Evolutionary conservation across 2,329 filamentous ascomycete genomes (phyloP).

Genomic region (Trichoderma harzianum): DNA sequence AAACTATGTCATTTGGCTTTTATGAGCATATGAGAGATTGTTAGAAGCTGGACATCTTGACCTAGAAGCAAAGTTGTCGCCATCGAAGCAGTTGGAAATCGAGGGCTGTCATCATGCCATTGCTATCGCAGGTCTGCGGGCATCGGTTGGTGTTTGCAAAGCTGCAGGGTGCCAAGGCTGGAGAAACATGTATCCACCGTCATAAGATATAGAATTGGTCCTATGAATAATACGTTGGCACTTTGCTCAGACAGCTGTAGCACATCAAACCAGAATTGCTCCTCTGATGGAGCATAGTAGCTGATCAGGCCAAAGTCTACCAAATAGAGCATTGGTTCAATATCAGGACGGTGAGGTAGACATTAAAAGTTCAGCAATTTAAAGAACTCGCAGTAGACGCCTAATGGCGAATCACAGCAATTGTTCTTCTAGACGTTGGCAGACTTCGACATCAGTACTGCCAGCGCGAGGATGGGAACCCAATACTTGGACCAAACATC

Average conservation of each 20-base stretch:
- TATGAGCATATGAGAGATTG: not conserved
- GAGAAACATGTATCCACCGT: not conserved
- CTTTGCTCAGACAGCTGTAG: not conserved
- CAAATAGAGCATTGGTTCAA: not conserved
- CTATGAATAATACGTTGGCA: not conserved
- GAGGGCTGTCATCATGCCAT: not conserved
- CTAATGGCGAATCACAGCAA: not conserved
- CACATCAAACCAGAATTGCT: not conserved
- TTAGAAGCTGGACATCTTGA: not conserved
- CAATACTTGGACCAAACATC: not conserved
- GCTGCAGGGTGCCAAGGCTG: not conserved
- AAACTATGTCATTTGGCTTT: not conserved
- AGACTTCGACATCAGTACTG: not conserved
- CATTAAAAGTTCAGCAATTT: accelerated
- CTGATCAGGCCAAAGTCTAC: not conserved
- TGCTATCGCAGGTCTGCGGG: not conserved
- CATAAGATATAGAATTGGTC: not conserved
- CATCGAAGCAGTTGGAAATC: not conserved
- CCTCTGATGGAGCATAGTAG: not conserved
- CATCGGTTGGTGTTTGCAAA: not conserved
- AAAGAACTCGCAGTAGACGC: not conserved
- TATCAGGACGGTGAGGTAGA: not conserved
- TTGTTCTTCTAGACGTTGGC: not conserved
- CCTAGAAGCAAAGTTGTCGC: no score
- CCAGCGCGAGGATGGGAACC: not conserved